Evolutionary conservation across 2,329 filamentous ascomycete genomes (phyloP), one percentile per base, ranked within the genome.

Genomic region (Helotiales sp.): DNA sequence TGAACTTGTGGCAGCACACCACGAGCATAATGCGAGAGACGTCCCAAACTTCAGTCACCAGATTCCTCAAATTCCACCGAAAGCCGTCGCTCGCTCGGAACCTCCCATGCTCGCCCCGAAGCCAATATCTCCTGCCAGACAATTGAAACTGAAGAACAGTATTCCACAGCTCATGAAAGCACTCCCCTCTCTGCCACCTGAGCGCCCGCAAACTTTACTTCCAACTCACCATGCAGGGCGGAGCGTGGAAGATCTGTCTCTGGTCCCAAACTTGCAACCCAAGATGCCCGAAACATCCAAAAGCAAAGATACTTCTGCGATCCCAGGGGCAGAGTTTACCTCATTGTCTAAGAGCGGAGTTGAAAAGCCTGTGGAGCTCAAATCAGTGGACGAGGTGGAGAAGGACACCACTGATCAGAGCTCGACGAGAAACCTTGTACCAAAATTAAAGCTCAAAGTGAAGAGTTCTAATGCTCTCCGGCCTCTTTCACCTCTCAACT

Each of bases 101-200:
- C 66, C 64, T 29, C 68, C 66, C n/a, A 67, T 72, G 64, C 50
- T 71, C 13, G 68, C 69, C 17, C 70, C 70, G 42, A 70, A 70
- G 46, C 68, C 70, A n/a, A 70, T 72, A 24, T 72, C 69, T 29
- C 69, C 69, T 31, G 69, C 66, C 42, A 67, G 69, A 31, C 65
- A 70, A 48, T 47, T 70, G 31, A 71, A 65, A 51, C 54, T 72
- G 33, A 70, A 71, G 48, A 71, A 72, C 30, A 72, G 70, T 52
- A 61, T 72, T 19, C 68, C 69, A 24, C 68, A 70, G 30, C 59
- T 71, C 9, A 72, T 72, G 69, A 72, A 72, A 55, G 66, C 69
- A 27, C 63, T 72, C 22, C 70, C 70, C 24, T 56, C 66, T 8
- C 31, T 70, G 19, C 68, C 70, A 25, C 62, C 63, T 10, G 61